Evolutionary conservation across 2,329 filamentous ascomycete genomes (phyloP), one percentile per base, ranked within the genome.

Genomic region (Aspergillus alliaceus): DNA sequence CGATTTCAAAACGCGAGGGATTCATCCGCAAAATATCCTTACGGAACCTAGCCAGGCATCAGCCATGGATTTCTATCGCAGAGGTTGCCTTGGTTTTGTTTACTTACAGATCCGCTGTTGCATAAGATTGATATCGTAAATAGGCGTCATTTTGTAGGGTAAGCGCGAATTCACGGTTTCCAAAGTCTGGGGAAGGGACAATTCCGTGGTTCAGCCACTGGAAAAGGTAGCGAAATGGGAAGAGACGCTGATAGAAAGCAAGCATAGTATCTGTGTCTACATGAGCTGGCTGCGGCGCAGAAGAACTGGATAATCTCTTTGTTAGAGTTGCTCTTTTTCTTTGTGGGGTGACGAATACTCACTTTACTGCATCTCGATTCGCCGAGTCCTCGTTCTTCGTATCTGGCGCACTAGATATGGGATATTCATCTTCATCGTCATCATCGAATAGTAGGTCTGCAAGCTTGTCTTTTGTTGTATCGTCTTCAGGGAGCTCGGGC

Each of bases 191-290:
- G 4, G 89, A 89, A 0, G 95, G 93, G 6, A 87, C 87, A 6
- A 91, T 89, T 53, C 90, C 91, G 76, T 98, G 95, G 72, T 98
- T 99, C 48, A 99, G 85, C 95, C 95, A 99, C 74, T 97, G 93
- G 77, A 97, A 99, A 20, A 98, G 86, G 60, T 91, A 89, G 58
- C 93, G 87, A 82, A 96, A 99, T 4, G 95, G 95, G 68, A 98
- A 98, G 35, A 99, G 82, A 48, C 95, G 90, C 71, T 96, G 90
- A 73, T 99, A 99, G 79, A 97, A 99, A 62, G 89, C 90, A 67
- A 90, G 86, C 86, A 98, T 92, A 11, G 96, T 84, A 69, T 93
- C 90, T 1, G 90, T 87, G 65, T 96, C 91, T 37, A 86, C 90
- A 66, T 75, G 74, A 7, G 77, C 73, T 29, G 74, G 69, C 18